phyloP scores from a whole-genome alignment of 2,329 filamentous ascomycete species.

The Monosporascus ibericus region DNA sequence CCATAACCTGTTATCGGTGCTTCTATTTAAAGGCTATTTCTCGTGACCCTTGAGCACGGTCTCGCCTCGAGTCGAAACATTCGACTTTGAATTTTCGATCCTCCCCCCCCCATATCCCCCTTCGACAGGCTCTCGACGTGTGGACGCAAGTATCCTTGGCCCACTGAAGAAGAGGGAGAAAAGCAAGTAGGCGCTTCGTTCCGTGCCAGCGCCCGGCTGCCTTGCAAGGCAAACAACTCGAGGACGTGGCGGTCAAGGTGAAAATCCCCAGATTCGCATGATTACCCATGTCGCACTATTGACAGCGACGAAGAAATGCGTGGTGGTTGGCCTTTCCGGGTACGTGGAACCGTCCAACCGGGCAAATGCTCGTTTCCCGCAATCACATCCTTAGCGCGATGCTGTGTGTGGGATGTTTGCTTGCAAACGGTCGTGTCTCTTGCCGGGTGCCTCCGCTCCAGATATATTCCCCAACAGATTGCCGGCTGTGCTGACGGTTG shows the following conservation, averaged over 20 bases:
- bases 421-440: background rate
- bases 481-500: background rate
- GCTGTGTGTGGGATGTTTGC: background rate
- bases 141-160: constrained; percentile 7
- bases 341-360: background rate
- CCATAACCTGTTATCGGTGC: too few species aligned
- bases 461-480: background rate
- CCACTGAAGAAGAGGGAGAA: background rate
- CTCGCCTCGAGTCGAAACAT: background rate
- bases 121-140: background rate
- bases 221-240: background rate
- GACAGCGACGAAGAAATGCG: background rate
- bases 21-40: too few species aligned
- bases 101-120: background rate
- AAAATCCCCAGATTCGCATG: background rate
- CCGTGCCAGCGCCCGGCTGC: constrained; percentile 2
- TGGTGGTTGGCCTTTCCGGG: background rate
- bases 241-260: background rate
- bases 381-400: background rate
- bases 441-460: background rate
- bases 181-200: constrained; percentile 9
- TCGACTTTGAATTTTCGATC: background rate
- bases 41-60: background rate
- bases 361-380: background rate
- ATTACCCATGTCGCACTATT: background rate